phyloP scores from a whole-genome alignment of 345 rosid genomes.

The Camelina neglecta region DNA sequence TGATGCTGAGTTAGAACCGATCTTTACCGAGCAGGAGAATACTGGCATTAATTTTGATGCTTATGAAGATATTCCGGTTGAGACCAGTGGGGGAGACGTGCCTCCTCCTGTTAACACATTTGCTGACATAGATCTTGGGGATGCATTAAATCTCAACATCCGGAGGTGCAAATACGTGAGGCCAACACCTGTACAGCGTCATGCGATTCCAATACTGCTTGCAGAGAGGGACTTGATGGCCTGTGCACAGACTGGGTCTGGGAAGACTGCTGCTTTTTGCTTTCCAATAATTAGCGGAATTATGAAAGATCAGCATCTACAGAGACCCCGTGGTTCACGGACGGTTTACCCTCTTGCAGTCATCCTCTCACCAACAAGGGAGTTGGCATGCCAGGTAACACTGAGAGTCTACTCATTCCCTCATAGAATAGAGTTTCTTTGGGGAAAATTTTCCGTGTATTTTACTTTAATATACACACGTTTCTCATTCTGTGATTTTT shows the following conservation, averaged over 20 bases:
- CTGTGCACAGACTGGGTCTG: conserved; percentile 99
- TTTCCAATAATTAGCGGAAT: conserved; percentile 97
- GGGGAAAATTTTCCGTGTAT: not conserved
- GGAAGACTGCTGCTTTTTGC: conserved; percentile 99
- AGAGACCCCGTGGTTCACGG: conserved; percentile 89
- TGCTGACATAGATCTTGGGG: conserved; percentile 95
- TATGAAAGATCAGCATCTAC: conserved; percentile 65
- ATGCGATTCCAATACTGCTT: conserved; percentile 89
- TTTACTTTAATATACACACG: not conserved
- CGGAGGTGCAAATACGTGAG: conserved; percentile 93
- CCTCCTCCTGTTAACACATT: conserved; percentile 93
- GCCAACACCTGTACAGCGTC: conserved; percentile 97
- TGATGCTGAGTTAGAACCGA: conserved; percentile 56
- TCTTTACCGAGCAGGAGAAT: conserved; percentile 66
- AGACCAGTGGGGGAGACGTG: conserved; percentile 92
- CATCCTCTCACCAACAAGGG: conserved; percentile 97
- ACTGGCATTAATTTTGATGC: conserved; percentile 95
- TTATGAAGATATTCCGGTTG: conserved; percentile 96
- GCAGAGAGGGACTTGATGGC: conserved; percentile 96
- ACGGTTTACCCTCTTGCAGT: conserved; percentile 92
- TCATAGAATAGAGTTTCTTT: not conserved
- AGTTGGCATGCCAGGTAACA: conserved; percentile 86
- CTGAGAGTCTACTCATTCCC: conserved; percentile 3
- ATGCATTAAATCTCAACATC: conserved; percentile 83
- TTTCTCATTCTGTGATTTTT: conserved; percentile 17